Evolutionary conservation across 2,329 filamentous ascomycete genomes (phyloP).

Genomic region (Colletotrichum sp.): DNA sequence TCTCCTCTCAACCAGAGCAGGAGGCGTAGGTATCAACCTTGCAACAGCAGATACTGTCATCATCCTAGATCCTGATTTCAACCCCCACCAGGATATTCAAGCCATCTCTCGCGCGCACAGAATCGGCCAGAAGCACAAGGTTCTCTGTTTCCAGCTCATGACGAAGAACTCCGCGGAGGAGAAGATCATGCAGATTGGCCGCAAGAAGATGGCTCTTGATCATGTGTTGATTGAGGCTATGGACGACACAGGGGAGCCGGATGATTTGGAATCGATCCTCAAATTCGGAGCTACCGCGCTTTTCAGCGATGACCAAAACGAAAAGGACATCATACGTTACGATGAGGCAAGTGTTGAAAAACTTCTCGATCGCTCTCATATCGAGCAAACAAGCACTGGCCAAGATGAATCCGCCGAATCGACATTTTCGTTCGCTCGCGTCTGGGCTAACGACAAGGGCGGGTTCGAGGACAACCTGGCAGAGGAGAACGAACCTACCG

Average conservation of each 20-base stretch:
- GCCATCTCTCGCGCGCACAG: constrained; percentile 92
- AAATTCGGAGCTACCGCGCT: constrained; percentile 86
- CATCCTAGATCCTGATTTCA: constrained; percentile 96
- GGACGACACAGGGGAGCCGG: constrained; percentile 80
- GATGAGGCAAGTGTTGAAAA: constrained; percentile 84
- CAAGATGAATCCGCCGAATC: constrained; percentile 72
- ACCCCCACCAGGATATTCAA: constrained; percentile 97
- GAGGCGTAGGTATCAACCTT: constrained; percentile 96
- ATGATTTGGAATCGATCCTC: constrained; percentile 86
- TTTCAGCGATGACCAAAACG: constrained; percentile 73
- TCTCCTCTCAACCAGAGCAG: constrained; percentile 89
- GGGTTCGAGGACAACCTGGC: constrained; percentile 68
- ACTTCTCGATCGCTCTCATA: constrained; percentile 83
- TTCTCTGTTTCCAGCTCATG: constrained; percentile 93
- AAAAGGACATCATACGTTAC: constrained; percentile 78
- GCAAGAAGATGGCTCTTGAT: constrained; percentile 94
- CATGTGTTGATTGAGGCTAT: constrained; percentile 94
- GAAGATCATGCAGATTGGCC: constrained; percentile 93
- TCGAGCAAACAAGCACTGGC: constrained; percentile 72
- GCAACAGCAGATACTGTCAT: constrained; percentile 98
- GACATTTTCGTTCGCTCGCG: constrained; percentile 86
- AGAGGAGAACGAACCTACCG: constrained; percentile 51
- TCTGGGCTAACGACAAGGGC: constrained; percentile 87
- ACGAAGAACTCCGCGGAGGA: constrained; percentile 90
- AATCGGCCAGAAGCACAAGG: constrained; percentile 95